These are phyloP conservation scores for Epichloe sp. DNA, from an alignment of 2,329 filamentous ascomycete genomes.

Conservation along the genomic window DNA sequence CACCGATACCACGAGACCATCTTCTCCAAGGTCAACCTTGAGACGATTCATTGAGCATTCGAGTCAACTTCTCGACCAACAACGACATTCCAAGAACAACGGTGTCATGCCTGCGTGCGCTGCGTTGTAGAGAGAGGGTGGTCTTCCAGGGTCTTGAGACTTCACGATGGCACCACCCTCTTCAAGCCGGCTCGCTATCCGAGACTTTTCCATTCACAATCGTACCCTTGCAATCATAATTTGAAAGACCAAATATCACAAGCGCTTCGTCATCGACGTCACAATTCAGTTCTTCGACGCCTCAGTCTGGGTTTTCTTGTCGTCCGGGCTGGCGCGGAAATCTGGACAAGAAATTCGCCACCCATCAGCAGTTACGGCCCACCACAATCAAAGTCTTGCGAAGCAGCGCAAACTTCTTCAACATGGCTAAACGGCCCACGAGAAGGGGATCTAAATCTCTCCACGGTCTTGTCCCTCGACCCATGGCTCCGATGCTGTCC, in stretches of 20 bases:
- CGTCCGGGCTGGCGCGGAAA: neutral
- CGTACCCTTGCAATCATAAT: neutral
- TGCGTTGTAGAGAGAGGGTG: constrained; percentile 43
- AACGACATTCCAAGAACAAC: constrained; percentile 5
- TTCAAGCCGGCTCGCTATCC: constrained; percentile 23
- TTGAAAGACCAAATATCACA: neutral
- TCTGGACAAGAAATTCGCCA: neutral
- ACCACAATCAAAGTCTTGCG: neutral
- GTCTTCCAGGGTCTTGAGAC: constrained; percentile 20
- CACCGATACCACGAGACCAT: constrained; percentile 2
- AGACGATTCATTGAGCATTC: neutral
- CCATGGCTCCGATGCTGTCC: constrained; percentile 14
- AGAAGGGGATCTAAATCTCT: constrained; percentile 6
- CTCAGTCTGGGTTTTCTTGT: neutral
- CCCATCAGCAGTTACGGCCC: neutral
- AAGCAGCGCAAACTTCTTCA: constrained; percentile 6
- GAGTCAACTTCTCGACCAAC: neutral
- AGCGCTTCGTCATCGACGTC: neutral
- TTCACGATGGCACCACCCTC: constrained; percentile 46
- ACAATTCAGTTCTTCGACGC: neutral
- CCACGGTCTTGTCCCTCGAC: constrained; percentile 19
- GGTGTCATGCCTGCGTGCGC: constrained; percentile 22
- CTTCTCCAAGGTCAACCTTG: too few species aligned
- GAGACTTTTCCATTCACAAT: neutral
- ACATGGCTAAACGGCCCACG: constrained; percentile 13